These are phyloP conservation scores for Geotrichum fermentans DNA, from an alignment of 1,139 yeast species.

Conservation along the genomic window DNA sequence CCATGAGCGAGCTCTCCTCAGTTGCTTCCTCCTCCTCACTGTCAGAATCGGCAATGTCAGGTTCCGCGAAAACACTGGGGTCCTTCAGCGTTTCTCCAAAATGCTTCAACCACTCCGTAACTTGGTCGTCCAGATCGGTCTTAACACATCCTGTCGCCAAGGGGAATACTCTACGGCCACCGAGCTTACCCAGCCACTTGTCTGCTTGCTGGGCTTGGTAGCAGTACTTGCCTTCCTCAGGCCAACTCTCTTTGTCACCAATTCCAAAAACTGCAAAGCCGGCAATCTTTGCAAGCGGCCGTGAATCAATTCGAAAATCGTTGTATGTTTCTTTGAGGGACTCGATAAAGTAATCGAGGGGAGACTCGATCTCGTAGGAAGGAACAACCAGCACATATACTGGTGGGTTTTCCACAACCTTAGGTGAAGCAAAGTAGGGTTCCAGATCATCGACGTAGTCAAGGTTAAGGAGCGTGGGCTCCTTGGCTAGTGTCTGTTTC, in stretches of 20 bases:
- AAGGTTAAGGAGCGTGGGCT: slow-evolving; percentile 59
- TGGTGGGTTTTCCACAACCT: slow-evolving; percentile 37
- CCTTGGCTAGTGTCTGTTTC: slow-evolving; percentile 38
- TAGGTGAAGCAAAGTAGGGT: slow-evolving; percentile 64
- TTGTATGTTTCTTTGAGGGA: slow-evolving; percentile 73
- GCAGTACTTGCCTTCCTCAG: slow-evolving; percentile 63
- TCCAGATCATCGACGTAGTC: slow-evolving; percentile 85
- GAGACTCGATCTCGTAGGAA: slow-evolving; percentile 88
- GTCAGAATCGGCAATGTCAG: slow-evolving; percentile 44
- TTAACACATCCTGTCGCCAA: slow-evolving; percentile 83
- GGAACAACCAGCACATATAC: slow-evolving; percentile 78
- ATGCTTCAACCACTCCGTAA: slow-evolving; percentile 62
- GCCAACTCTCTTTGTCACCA: slow-evolving; percentile 88
- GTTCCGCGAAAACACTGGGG: slow-evolving; percentile 46
- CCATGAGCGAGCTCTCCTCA: slow-evolving; percentile 45
- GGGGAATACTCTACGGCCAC: slow-evolving; percentile 80
- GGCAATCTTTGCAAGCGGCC: slow-evolving; percentile 57
- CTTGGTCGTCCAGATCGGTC: slow-evolving; percentile 55
- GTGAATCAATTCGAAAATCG: slow-evolving; percentile 81
- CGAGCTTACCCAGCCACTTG: slow-evolving; percentile 71
- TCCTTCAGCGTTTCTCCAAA: slow-evolving; percentile 59
- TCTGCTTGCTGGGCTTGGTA: slow-evolving; percentile 79
- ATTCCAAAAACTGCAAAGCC: slow-evolving; percentile 85
- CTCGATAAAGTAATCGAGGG: slow-evolving; percentile 81
- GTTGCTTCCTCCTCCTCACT: slow-evolving; percentile 44